phyloP scores from a whole-genome alignment of 495 filamentous ascomycete species.

The Lasiosphaeris hirsuta region DNA sequence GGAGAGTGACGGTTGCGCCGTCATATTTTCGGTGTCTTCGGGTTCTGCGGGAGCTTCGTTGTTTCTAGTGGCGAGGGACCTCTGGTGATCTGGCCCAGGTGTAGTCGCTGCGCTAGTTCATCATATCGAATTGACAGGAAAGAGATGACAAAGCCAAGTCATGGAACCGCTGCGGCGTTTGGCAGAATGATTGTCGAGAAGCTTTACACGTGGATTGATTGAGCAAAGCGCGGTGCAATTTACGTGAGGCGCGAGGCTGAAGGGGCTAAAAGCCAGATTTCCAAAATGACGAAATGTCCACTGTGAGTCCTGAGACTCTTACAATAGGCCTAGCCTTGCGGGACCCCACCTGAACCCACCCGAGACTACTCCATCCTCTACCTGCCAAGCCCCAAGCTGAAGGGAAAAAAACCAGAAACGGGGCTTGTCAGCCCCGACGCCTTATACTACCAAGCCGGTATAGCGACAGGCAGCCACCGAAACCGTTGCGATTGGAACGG shows the following conservation, averaged over 20 bases:
- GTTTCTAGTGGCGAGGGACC: too few species aligned
- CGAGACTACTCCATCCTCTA: too few species aligned
- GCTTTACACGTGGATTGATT: background rate
- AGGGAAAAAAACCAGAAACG: too few species aligned
- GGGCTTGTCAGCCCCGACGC: too few species aligned
- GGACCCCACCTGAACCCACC: too few species aligned
- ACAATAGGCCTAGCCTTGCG: background rate
- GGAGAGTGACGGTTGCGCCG: background rate
- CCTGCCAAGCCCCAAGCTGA: too few species aligned
- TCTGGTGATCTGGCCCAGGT: background rate
- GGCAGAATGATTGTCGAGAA: background rate
- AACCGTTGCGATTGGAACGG: too few species aligned
- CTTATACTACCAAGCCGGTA: too few species aligned
- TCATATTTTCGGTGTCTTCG: background rate
- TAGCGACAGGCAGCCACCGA: too few species aligned
- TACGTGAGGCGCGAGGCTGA: background rate
- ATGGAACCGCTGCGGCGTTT: background rate
- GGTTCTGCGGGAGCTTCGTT: background rate
- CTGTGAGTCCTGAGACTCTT: background rate
- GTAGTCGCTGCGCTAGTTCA: background rate
- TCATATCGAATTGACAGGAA: background rate
- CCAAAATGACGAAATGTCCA: slow-evolving; percentile 2
- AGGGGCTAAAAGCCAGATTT: slow-evolving; percentile 9
- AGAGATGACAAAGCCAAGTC: background rate
- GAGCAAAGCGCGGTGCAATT: background rate